Conservation (phyloP, 495 filamentous ascomycete species). For the Aspergillus kassunensis region DNA sequence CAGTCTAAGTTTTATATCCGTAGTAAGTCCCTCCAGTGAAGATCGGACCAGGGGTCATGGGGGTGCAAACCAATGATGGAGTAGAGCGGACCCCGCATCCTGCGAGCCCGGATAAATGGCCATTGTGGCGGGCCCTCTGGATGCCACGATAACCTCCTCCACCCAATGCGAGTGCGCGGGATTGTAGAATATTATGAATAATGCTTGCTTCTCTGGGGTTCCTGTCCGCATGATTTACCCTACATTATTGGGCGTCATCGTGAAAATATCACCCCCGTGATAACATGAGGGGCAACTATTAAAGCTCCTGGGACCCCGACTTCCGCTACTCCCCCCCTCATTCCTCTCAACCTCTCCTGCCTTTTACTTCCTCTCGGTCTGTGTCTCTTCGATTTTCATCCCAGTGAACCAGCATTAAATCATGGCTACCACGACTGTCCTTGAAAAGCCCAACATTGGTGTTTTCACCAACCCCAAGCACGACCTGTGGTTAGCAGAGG, state of each 20-base stretch:
- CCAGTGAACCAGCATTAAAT: slow-evolving; percentile 1
- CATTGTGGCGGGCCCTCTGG: slow-evolving; percentile 7
- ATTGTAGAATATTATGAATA: slow-evolving; percentile 1
- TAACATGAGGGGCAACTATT: slow-evolving; percentile 23
- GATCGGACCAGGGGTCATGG: slow-evolving; percentile 2
- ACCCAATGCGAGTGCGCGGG: slow-evolving; percentile 10
- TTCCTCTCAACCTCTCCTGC: slow-evolving; percentile 11
- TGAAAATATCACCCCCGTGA: slow-evolving; percentile 6
- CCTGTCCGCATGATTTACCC: slow-evolving; percentile 5
- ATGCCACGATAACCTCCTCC: slow-evolving; percentile 6
- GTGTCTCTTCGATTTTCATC: neutral
- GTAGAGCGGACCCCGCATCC: slow-evolving; percentile 4
- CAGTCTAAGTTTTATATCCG: neutral
- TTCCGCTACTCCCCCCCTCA: slow-evolving; percentile 7
- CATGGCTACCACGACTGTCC: slow-evolving; percentile 37
- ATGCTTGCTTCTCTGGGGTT: slow-evolving; percentile 7
- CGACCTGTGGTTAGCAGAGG: slow-evolving; percentile 83
- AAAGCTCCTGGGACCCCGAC: slow-evolving; percentile 17
- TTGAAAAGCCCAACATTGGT: slow-evolving; percentile 80
- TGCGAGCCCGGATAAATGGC: slow-evolving; percentile 13
- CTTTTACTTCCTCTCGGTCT: neutral
- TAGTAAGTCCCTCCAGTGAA: neutral
- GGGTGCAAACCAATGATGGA: neutral
- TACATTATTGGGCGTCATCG: neutral
- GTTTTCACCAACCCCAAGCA: slow-evolving; percentile 92